A percentile compares a stretch with the other conserved stretches of the same genome.
Conservation (phyloP, 1,284 basidiomycete species). For the Schizophyllum amplum region DNA sequence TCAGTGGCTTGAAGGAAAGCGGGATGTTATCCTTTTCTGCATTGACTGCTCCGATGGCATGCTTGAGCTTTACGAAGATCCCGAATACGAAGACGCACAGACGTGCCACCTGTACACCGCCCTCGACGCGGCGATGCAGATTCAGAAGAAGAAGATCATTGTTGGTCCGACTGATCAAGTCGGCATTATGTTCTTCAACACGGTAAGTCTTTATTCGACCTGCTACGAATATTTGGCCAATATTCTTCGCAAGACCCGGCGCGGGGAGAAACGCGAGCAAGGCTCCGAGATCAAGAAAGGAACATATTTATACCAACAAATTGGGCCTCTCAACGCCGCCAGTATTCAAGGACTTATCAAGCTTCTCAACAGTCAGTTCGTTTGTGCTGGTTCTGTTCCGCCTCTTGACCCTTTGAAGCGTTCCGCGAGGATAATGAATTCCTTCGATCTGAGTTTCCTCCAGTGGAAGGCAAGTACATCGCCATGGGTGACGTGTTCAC, state of each 20-base stretch:
- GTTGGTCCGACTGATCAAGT: conserved; percentile 83
- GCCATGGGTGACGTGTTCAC: conserved; percentile 82
- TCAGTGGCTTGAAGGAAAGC: conserved; percentile 65
- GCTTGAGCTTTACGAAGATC: conserved; percentile 64
- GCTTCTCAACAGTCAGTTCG: conserved; percentile 57
- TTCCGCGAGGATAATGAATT: conserved; percentile 48
- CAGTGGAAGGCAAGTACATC: conserved; percentile 43
- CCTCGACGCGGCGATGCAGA: conserved; percentile 74
- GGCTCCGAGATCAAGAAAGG: conserved; percentile 69
- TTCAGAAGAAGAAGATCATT: conserved; percentile 86
- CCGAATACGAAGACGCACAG: conserved; percentile 49
- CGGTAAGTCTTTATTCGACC: conserved; percentile 43
- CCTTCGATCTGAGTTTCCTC: conserved; percentile 53
- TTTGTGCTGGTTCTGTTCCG: not conserved
- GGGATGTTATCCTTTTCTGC: conserved; percentile 85
- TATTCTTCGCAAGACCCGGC: conserved; percentile 33
- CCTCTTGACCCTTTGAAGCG: conserved; percentile 24
- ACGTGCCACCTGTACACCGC: conserved; percentile 63
- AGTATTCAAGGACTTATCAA: conserved; percentile 69
- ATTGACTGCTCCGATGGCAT: conserved; percentile 91
- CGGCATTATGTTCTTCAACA: conserved; percentile 89
- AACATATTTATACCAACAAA: conserved; percentile 69
- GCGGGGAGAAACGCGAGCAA: conserved; percentile 39
- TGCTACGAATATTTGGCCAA: conserved; percentile 12
- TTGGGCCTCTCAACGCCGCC: conserved; percentile 73